A percentile compares a stretch with the other conserved stretches of the same genome.
Conservation (phyloP, 1,284 basidiomycete genomes). For the Abortiporus biennis region DNA sequence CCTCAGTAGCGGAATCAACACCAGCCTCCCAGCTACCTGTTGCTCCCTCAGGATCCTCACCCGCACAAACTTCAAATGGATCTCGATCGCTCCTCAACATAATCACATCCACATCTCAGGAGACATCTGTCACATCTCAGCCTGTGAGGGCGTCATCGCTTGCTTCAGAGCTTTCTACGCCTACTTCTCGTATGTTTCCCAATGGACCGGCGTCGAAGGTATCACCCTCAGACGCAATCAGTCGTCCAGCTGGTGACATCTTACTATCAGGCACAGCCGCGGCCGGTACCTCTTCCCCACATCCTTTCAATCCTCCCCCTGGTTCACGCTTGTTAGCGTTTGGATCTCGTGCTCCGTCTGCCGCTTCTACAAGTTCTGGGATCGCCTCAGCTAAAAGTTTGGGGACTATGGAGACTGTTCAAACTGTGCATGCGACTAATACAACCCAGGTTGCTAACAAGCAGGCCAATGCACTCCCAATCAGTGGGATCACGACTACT, state of each 20-base stretch:
- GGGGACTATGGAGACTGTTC: conserved; percentile 6
- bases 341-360: conserved; percentile 37
- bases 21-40: too few relatives aligned
- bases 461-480: not conserved
- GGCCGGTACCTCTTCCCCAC: too few relatives aligned
- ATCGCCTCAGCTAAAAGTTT: conserved; percentile 6
- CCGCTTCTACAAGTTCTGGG: conserved; percentile 11
- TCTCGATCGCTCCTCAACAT: too few relatives aligned
- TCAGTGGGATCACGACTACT: not conserved
- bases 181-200: conserved; percentile 27
- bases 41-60: too few relatives aligned
- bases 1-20: too few relatives aligned
- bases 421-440: conserved; percentile 2
- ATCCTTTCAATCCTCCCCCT: conserved; percentile 55
- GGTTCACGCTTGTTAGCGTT: conserved; percentile 72
- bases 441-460: too few relatives aligned
- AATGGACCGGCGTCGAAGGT: conserved; percentile 12
- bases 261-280: too few relatives aligned
- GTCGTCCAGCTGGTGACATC: conserved; percentile 15
- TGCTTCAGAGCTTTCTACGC: too few relatives aligned
- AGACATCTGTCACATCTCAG: too few relatives aligned
- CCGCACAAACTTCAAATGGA: too few relatives aligned
- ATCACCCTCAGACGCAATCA: conserved; percentile 14
- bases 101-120: too few relatives aligned
- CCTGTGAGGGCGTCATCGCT: too few relatives aligned